These are phyloP conservation scores for Amaranthus palmeri DNA, from an alignment of 148 eudicot genomes.

Conservation along the genomic window DNA sequence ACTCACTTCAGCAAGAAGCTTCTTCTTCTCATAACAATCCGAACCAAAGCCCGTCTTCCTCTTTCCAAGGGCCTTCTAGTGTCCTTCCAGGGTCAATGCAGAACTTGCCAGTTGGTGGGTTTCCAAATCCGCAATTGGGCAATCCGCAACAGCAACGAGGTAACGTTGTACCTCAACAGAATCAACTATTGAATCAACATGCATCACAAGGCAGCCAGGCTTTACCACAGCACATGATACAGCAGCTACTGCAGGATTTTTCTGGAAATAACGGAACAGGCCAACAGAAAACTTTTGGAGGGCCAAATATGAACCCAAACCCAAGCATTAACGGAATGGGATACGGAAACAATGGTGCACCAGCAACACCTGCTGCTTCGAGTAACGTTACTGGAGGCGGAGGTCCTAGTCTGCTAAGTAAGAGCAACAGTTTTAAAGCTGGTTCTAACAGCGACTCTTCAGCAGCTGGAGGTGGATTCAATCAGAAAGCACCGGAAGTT, in stretches of 20 bases:
- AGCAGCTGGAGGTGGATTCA: constrained; percentile 47
- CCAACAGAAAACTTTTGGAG: constrained; percentile 32
- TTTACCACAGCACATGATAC: constrained; percentile 65
- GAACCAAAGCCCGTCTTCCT: constrained; percentile 36
- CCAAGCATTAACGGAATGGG: constrained; percentile 30
- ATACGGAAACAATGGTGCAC: constrained; percentile 33
- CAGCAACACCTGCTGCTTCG: constrained; percentile 25
- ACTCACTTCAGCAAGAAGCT: constrained; percentile 53
- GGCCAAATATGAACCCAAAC: constrained; percentile 24
- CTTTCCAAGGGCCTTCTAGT: constrained; percentile 44
- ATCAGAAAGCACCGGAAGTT: constrained; percentile 41
- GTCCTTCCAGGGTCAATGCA: constrained; percentile 33
- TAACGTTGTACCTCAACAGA: constrained; percentile 35
- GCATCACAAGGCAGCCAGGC: constrained; percentile 41
- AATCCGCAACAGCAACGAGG: constrained; percentile 28
- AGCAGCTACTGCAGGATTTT: constrained; percentile 39
- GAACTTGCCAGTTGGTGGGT: constrained; percentile 30
- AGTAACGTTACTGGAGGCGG: constrained; percentile 16
- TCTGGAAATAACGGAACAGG: constrained; percentile 22
- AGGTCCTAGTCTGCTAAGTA: constrained; percentile 38
- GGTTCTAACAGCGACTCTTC: constrained; percentile 49
- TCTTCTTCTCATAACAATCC: constrained; percentile 48
- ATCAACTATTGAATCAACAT: constrained; percentile 26
- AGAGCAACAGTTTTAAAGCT: constrained; percentile 67
- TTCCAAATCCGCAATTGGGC: constrained; percentile 32